Percentiles rank a stretch among this genome's conserved stretches.
phyloP scores from a whole-genome alignment of 2,329 filamentous ascomycete genomes.

The Cladobotryum mycophilum region DNA sequence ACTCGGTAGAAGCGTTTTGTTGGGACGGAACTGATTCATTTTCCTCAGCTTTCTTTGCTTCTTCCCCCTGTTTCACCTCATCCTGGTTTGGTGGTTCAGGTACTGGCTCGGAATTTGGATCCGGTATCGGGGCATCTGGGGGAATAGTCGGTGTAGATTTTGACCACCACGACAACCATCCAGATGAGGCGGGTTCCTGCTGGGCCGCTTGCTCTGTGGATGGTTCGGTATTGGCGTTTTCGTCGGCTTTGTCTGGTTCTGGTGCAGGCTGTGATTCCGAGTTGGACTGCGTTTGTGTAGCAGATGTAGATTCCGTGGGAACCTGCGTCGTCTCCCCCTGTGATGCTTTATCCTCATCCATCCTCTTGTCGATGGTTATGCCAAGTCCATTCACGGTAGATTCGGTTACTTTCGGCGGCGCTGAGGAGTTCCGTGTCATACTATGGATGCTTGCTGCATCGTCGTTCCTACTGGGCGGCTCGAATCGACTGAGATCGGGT shows the following conservation, averaged over 20 bases:
- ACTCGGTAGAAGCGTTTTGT: slow-evolving; percentile 16
- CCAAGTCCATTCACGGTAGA: neutral
- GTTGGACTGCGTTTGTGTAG: neutral
- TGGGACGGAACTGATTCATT: neutral
- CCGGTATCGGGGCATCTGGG: slow-evolving; percentile 3
- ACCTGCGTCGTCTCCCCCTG: neutral
- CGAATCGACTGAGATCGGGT: slow-evolving; percentile 47
- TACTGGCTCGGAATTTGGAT: neutral
- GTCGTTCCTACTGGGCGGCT: slow-evolving; percentile 32
- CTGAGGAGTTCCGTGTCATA: slow-evolving; percentile 9
- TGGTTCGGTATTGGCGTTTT: neutral
- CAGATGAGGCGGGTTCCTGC: slow-evolving; percentile 31
- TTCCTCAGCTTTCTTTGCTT: slow-evolving; percentile 10
- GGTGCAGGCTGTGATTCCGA: neutral
- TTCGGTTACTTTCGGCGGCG: neutral
- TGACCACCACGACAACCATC: slow-evolving; percentile 52
- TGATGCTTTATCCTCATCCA: neutral
- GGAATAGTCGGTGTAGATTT: slow-evolving; percentile 23
- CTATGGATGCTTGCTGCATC: slow-evolving; percentile 26
- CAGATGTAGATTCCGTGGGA: neutral
- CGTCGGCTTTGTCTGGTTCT: neutral
- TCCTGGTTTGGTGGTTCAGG: neutral
- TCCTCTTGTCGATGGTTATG: neutral
- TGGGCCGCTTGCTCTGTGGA: neutral
- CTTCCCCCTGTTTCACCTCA: neutral